phyloP scores from a whole-genome alignment of 352 stramenopile species.

The Phytophthora pistaciae region DNA sequence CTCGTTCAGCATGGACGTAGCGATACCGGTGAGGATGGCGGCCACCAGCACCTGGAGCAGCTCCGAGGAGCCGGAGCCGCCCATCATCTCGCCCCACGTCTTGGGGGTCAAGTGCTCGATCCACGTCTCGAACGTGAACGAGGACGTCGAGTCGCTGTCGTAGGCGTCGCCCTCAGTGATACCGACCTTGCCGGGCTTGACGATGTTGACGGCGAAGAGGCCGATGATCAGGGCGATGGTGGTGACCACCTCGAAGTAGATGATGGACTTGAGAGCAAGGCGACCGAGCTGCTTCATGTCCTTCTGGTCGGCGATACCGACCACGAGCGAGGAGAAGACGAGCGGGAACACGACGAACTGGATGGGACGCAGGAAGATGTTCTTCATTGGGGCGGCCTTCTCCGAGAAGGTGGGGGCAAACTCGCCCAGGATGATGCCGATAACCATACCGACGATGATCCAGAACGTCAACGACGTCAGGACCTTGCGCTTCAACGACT shows the following conservation, averaged over 20 bases:
- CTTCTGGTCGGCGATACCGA: constrained; percentile 64
- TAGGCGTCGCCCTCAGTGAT: constrained; percentile 49
- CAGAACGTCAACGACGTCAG: constrained; percentile 59
- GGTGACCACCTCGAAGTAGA: constrained; percentile 74
- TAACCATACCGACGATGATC: constrained; percentile 45
- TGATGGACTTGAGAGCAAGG: constrained; percentile 62
- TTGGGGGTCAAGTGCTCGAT: constrained; percentile 73
- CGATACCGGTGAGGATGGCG: constrained; percentile 50
- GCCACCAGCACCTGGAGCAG: constrained; percentile 66
- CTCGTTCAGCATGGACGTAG: constrained; percentile 42
- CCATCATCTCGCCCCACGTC: constrained; percentile 80
- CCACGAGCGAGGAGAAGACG: constrained; percentile 67
- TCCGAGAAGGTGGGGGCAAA: constrained; percentile 51
- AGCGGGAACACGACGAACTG: constrained; percentile 70
- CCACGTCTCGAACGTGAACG: constrained; percentile 58
- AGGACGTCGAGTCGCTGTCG: constrained; percentile 20
- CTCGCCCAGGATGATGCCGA: constrained; percentile 48
- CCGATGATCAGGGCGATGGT: constrained; percentile 57
- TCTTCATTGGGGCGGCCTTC: constrained; percentile 45
- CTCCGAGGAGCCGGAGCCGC: constrained; percentile 58
- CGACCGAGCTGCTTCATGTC: constrained; percentile 71
- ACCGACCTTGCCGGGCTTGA: constrained; percentile 58
- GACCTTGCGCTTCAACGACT: constrained; percentile 35
- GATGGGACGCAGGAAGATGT: constrained; percentile 52
- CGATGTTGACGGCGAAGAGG: constrained; percentile 59